Evolutionary conservation across 495 filamentous ascomycete species (phyloP).

Genomic region (Trichoderma erinaceum): DNA sequence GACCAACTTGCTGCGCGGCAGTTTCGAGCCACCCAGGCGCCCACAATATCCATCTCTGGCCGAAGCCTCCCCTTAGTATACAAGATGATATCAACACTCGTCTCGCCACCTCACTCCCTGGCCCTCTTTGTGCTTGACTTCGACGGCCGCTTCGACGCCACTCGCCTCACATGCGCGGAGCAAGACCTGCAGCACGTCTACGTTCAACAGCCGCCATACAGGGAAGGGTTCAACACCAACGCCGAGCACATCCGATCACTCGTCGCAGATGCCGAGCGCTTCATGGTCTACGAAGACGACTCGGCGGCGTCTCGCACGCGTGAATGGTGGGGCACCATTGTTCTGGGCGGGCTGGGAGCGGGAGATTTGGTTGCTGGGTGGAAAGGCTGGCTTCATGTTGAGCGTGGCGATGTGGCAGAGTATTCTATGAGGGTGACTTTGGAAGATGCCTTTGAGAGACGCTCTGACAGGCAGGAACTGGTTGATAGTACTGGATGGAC

Average conservation of each 20-base stretch:
- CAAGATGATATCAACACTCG: slow-evolving; percentile 50
- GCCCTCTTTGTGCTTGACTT: slow-evolving; percentile 67
- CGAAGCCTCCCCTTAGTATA: slow-evolving; percentile 64
- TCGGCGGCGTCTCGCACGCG: slow-evolving; percentile 20
- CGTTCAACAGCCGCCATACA: slow-evolving; percentile 28
- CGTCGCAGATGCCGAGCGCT: slow-evolving; percentile 32
- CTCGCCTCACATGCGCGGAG: slow-evolving; percentile 37
- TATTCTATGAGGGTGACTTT: slow-evolving; percentile 52
- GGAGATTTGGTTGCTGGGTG: slow-evolving; percentile 35
- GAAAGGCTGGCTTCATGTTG: slow-evolving; percentile 46
- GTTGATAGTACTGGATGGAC: slow-evolving; percentile 34
- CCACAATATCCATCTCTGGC: slow-evolving; percentile 40
- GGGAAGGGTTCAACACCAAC: neutral
- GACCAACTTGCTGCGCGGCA: slow-evolving; percentile 35
- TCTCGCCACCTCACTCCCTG: slow-evolving; percentile 47
- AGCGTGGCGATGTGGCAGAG: slow-evolving; percentile 32
- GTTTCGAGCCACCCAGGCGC: slow-evolving; percentile 31
- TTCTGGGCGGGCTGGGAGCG: slow-evolving; percentile 34
- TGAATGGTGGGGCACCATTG: slow-evolving; percentile 46
- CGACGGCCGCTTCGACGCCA: slow-evolving; percentile 58
- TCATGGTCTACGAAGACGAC: slow-evolving; percentile 44
- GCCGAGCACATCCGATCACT: slow-evolving; percentile 22
- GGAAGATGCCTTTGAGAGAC: slow-evolving; percentile 50
- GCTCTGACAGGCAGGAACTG: slow-evolving; percentile 36
- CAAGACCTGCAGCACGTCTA: slow-evolving; percentile 36